Conservation (phyloP, 495 filamentous ascomycete species). For the Trichoderma virens region DNA sequence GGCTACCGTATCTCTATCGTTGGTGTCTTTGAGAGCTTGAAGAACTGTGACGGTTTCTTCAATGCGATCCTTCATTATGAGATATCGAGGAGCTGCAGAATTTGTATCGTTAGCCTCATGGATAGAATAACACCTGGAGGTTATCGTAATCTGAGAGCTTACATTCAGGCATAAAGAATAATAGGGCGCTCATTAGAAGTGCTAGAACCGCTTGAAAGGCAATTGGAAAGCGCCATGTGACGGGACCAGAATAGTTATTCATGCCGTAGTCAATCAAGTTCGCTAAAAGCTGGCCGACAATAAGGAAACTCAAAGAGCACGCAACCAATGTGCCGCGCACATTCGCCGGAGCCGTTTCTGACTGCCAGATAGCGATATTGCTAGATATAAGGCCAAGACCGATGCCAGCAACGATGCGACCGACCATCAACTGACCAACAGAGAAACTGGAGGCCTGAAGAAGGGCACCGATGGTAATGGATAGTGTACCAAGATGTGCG, state of each 20-base stretch:
- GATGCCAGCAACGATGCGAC: conserved; percentile 55
- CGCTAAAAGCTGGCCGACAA: conserved; percentile 62
- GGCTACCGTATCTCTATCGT: background rate
- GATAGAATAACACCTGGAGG: background rate
- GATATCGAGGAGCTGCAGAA: conserved; percentile 45
- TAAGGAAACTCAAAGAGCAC: conserved; percentile 69
- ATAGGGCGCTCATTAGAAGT: conserved; percentile 48
- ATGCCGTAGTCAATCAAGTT: conserved; percentile 61
- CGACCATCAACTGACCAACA: conserved; percentile 50
- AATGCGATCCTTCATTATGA: conserved; percentile 59
- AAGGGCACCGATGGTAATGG: background rate
- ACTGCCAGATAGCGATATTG: conserved; percentile 61
- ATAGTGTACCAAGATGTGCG: background rate
- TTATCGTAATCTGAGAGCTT: background rate
- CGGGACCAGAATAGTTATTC: conserved; percentile 48
- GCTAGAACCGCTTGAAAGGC: conserved; percentile 60
- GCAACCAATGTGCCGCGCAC: conserved; percentile 69
- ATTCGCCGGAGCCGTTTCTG: conserved; percentile 55
- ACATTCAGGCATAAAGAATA: conserved; percentile 45
- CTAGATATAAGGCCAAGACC: conserved; percentile 44
- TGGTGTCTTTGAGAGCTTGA: background rate
- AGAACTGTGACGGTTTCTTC: conserved; percentile 44
- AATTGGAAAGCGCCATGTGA: conserved; percentile 67
- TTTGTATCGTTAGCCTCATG: background rate
- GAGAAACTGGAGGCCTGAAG: conserved; percentile 5